Percentiles rank a stretch among this genome's conserved stretches.
Evolutionary conservation across 495 filamentous ascomycete species (phyloP).

Genomic region (Lentithecium fluviatile): DNA sequence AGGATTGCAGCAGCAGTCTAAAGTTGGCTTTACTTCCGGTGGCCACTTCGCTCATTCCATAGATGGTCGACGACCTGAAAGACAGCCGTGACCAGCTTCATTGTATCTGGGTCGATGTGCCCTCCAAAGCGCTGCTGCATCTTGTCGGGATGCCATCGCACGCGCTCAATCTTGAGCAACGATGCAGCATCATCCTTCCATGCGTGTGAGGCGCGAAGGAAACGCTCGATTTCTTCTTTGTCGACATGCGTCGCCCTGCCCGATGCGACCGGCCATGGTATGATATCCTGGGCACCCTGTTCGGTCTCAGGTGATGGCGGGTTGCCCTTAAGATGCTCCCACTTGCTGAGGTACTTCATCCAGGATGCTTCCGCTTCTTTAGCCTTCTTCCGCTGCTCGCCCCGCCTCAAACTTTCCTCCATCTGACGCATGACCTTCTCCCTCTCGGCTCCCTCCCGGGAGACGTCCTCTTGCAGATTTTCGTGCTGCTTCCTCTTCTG

Average conservation of each 20-base stretch:
- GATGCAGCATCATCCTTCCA: conserved; percentile 36
- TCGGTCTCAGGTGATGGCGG: conserved; percentile 13
- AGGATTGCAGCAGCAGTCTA: neutral
- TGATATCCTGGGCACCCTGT: conserved; percentile 30
- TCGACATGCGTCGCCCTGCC: conserved; percentile 61
- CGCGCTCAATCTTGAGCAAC: conserved; percentile 76
- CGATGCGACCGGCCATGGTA: conserved; percentile 78
- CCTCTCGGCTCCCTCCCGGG: conserved; percentile 39
- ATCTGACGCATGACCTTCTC: conserved; percentile 38
- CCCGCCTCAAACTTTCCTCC: conserved; percentile 55
- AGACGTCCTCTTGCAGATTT: conserved; percentile 26
- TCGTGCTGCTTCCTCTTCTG: conserved; percentile 45
- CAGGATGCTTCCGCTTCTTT: conserved; percentile 57
- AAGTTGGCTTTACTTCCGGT: too few species aligned
- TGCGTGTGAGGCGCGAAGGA: conserved; percentile 57
- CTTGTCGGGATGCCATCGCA: conserved; percentile 98
- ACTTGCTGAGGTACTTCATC: conserved; percentile 62
- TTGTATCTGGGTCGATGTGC: conserved; percentile 61
- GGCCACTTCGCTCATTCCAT: conserved; percentile 52
- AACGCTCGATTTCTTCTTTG: conserved; percentile 60
- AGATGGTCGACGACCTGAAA: conserved; percentile 88
- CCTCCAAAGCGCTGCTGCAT: conserved; percentile 84
- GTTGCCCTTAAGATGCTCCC: conserved; percentile 57
- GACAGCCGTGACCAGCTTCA: conserved; percentile 81
- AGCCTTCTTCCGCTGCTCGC: conserved; percentile 48